phyloP scores from a whole-genome alignment of 2,329 filamentous ascomycete genomes.

The Alternaria longipes region DNA sequence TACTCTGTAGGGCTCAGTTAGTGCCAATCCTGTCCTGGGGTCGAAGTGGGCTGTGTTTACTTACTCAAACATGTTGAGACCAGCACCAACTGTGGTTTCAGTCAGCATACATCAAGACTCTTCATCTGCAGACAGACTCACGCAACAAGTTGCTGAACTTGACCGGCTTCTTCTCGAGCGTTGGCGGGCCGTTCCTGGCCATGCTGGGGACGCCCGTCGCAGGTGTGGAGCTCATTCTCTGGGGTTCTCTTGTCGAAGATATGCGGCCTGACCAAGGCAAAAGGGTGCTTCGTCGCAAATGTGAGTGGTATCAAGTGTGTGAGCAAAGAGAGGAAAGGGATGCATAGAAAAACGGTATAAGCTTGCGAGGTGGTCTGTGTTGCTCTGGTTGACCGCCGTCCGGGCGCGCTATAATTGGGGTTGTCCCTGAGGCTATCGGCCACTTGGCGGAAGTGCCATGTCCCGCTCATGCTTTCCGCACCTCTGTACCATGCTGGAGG shows the following conservation, averaged over 20 bases:
- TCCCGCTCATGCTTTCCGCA: conserved; percentile 7
- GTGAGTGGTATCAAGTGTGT: conserved; percentile 20
- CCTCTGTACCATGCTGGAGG: not conserved
- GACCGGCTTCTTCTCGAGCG: conserved; percentile 97
- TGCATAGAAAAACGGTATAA: conserved; percentile 22
- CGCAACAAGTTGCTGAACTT: conserved; percentile 98
- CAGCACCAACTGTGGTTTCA: conserved; percentile 72
- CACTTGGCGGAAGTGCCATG: conserved; percentile 13
- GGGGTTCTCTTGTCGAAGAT: conserved; percentile 58
- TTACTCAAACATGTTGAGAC: conserved; percentile 94
- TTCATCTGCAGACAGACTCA: conserved; percentile 51
- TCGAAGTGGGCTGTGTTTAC: conserved; percentile 38
- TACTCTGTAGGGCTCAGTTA: conserved; percentile 58
- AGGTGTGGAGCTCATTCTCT: conserved; percentile 61
- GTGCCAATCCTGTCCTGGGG: conserved; percentile 11
- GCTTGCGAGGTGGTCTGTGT: conserved; percentile 39
- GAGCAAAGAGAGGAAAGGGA: conserved; percentile 28
- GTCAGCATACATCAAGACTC: conserved; percentile 33
- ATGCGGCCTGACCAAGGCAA: conserved; percentile 98
- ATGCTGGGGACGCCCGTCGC: conserved; percentile 58
- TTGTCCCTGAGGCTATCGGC: conserved; percentile 21
- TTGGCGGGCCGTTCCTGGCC: conserved; percentile 54
- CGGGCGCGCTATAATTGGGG: conserved; percentile 27
- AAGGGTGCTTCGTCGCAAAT: conserved; percentile 82
- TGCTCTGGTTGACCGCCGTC: conserved; percentile 23